Evolutionary conservation across 164 flowering plant species (phyloP).

Genomic region (Stephania cephalantha): DNA sequence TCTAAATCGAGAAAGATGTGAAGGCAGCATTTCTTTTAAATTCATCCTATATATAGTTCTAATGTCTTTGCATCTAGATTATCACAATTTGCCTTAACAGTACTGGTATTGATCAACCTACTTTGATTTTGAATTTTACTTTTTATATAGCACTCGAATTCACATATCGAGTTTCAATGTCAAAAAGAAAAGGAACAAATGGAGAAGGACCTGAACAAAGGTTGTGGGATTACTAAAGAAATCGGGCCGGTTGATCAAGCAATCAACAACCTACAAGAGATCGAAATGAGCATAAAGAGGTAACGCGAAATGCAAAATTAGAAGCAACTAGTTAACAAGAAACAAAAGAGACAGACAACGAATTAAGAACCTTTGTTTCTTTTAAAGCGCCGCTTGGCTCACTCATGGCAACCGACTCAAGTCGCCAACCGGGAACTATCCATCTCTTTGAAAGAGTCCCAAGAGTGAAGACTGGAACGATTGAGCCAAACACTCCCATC

Average conservation of each 20-base stretch:
- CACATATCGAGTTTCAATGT: background rate
- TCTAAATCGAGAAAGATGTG: background rate
- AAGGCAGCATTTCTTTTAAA: background rate
- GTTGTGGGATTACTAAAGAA: conserved; percentile 71
- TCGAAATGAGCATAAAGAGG: background rate
- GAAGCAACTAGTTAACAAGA: too few species aligned
- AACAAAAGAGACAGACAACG: too few species aligned
- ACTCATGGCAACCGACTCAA: conserved; percentile 76
- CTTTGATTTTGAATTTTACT: background rate
- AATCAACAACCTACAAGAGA: conserved; percentile 7
- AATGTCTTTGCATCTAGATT: too few species aligned
- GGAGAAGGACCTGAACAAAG: conserved; percentile 54
- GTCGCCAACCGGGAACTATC: conserved; percentile 95
- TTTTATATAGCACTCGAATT: background rate
- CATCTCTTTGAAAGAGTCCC: conserved; percentile 94
- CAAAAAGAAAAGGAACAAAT: background rate
- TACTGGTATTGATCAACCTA: background rate
- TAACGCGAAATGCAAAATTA: background rate
- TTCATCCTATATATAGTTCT: too few species aligned
- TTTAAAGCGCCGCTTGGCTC: conserved; percentile 64
- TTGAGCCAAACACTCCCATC: conserved; percentile 83
- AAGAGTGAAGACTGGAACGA: conserved; percentile 75
- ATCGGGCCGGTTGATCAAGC: conserved; percentile 26
- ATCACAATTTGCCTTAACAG: background rate
- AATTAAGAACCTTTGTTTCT: conserved; percentile 51